Base-by-base conservation (phyloP, 352 stramenopile genomes). In the Pythium sukuiense region DNA sequence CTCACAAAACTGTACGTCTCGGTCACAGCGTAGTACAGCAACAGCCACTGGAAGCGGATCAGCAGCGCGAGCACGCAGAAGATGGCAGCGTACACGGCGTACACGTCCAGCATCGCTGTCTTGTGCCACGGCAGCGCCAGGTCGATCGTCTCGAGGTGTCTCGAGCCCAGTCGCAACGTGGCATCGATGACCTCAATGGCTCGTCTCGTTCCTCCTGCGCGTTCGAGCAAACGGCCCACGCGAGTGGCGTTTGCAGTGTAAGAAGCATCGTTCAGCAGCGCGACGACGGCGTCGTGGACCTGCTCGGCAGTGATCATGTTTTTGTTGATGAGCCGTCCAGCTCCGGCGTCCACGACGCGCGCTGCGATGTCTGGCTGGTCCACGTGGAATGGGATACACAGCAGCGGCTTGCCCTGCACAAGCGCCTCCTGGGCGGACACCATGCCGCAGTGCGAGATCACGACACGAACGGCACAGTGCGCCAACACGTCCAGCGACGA, bases 401-500 rank as follows among this genome's bases (percentile, higher is more conserved):
- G 59, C 62, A 97, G 62, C 16, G 88, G 88, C 56, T 92, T 95
- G 54, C 76, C 71, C 56, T 90, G 84, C 8, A 92, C 73, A 12
- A 96, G 72, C 13, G 81, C 81, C 67, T 96, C 87, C 71, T 96
- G 87, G 12, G 86, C 86, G 24, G 88, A 90, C 6, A 83, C 80
- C 79, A 95, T 92, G 24, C 89, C 89, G 57, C 89, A 97, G 63
- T 97, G 89, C n/a, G 85, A 96, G 39, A 97, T 73, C 3, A 94
- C 85, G 18, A 94, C 55, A 0, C 70, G 76, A 8, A 96, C 77
- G 18, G 74, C 71, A 3, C 70, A 69, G 13, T 95, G 87, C 12
- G 69, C 73, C 12, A 95, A 65, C 8, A 95, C 73, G 58, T 92
- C 80, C 14, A 93, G 33, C 32, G 84, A 84, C 3, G 84, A 81